Evolutionary conservation across 805 yeast species (phyloP).

Genomic region (Kodamaea neixiangensis): DNA sequence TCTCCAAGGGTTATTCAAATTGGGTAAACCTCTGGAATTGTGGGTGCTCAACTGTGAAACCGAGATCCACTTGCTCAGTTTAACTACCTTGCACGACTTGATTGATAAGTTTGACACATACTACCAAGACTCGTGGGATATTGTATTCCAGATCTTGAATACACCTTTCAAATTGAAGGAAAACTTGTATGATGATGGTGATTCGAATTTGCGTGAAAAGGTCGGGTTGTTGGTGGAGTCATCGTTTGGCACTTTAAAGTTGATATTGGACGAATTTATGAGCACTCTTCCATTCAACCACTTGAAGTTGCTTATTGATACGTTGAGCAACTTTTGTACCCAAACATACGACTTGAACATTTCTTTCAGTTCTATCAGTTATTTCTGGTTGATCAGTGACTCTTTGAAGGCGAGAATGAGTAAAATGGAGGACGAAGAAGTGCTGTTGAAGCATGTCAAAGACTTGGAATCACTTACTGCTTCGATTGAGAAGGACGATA

Average conservation of each 20-base stretch:
- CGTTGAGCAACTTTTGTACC: constrained; percentile 67
- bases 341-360: constrained; percentile 79
- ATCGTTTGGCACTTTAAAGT: constrained; percentile 79
- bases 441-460: not conserved
- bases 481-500: constrained; percentile 4
- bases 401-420: constrained; percentile 37
- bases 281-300: constrained; percentile 68
- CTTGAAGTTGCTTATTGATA: constrained; percentile 65
- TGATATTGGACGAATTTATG: constrained; percentile 83
- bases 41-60: constrained; percentile 58
- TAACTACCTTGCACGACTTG: constrained; percentile 68
- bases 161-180: constrained; percentile 51
- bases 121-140: constrained; percentile 66
- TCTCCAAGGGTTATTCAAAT: constrained; percentile 41
- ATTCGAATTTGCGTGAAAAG: constrained; percentile 46
- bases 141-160: constrained; percentile 61
- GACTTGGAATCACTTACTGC: not conserved
- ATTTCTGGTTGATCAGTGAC: constrained; percentile 91
- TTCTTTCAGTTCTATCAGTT: constrained; percentile 87
- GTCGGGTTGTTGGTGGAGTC: constrained; percentile 56
- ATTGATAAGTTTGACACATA: constrained; percentile 76
- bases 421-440: not conserved
- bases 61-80: constrained; percentile 61
- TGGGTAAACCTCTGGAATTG: constrained; percentile 42
- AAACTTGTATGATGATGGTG: constrained; percentile 9